Evolutionary conservation across 805 yeast genomes (phyloP).

Genomic region (Metschnikowia santaceciliae): DNA sequence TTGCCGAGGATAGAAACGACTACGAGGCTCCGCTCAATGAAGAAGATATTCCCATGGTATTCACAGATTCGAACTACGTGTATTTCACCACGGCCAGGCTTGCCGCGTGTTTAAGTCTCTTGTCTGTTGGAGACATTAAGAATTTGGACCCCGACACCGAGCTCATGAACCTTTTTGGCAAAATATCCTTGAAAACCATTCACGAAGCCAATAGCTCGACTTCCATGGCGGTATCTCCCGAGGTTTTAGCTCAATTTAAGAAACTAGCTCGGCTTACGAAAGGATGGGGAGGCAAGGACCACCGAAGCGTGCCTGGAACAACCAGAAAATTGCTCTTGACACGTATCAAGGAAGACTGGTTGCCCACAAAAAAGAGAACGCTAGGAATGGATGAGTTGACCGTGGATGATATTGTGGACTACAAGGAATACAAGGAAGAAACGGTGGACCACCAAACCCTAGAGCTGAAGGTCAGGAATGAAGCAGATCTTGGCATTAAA

Average conservation of each 20-base stretch:
- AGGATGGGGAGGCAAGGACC: conserved; percentile 85
- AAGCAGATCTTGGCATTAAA: conserved; percentile 40
- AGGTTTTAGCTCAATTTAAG: conserved; percentile 60
- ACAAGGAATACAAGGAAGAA: conserved; percentile 33
- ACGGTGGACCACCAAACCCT: conserved; percentile 24
- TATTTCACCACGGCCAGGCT: conserved; percentile 47
- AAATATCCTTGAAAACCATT: conserved; percentile 59
- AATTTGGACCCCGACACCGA: conserved; percentile 76
- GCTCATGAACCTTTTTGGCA: conserved; percentile 66
- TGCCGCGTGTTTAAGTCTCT: conserved; percentile 32
- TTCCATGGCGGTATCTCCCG: conserved; percentile 65
- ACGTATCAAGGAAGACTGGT: conserved; percentile 74
- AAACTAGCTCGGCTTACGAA: conserved; percentile 54
- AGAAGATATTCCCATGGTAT: conserved; percentile 28
- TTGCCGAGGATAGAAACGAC: conserved; percentile 13
- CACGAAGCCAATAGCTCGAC: conserved; percentile 77
- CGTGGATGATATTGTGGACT: conserved; percentile 33
- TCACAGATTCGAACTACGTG: conserved; percentile 42
- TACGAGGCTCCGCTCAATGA: conserved; percentile 24
- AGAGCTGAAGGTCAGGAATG: conserved; percentile 30
- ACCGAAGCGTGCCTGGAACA: conserved; percentile 70
- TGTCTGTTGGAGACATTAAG: conserved; percentile 43
- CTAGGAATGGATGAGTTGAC: conserved; percentile 55
- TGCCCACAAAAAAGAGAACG: conserved; percentile 64
- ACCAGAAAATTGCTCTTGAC: conserved; percentile 63